A percentile compares a stretch with the other conserved stretches of the same genome.
Conservation (phyloP, 306 rosid genomes). For the Fragaria iinumae region DNA sequence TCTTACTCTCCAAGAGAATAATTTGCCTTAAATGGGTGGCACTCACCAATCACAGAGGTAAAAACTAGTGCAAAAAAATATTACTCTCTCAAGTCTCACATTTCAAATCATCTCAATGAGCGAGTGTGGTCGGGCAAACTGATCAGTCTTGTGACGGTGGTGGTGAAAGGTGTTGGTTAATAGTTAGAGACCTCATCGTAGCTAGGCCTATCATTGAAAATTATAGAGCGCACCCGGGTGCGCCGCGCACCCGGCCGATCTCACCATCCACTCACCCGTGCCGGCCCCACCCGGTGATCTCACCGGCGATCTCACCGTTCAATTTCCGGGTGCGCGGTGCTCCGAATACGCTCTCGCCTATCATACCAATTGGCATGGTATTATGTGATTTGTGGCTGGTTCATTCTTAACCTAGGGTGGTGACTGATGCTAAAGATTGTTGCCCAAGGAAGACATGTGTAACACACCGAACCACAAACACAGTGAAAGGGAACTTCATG, state of each 20-base stretch:
- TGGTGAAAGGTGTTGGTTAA: neutral
- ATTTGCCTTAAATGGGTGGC: neutral
- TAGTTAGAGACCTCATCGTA: neutral
- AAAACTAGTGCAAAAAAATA: neutral
- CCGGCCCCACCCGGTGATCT: no score
- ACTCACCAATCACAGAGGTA: neutral
- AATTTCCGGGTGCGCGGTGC: no score
- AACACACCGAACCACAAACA: conserved; percentile 1
- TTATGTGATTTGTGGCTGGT: neutral
- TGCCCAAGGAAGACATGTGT: conserved; percentile 12
- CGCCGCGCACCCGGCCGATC: no score
- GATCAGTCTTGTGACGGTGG: neutral
- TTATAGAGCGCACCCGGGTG: no score
- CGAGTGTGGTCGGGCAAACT: neutral
- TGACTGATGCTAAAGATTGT: neutral
- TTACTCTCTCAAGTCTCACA: no score
- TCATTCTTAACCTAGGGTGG: neutral
- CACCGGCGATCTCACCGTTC: no score
- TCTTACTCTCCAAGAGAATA: neutral
- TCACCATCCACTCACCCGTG: no score
- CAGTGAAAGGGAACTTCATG: neutral
- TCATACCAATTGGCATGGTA: neutral
- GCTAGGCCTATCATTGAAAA: no score
- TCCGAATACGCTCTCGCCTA: no score
- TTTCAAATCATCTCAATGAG: no score